Evolutionary conservation across 2,329 filamentous ascomycete genomes (phyloP).

Genomic region (Aaosphaeria arxii): DNA sequence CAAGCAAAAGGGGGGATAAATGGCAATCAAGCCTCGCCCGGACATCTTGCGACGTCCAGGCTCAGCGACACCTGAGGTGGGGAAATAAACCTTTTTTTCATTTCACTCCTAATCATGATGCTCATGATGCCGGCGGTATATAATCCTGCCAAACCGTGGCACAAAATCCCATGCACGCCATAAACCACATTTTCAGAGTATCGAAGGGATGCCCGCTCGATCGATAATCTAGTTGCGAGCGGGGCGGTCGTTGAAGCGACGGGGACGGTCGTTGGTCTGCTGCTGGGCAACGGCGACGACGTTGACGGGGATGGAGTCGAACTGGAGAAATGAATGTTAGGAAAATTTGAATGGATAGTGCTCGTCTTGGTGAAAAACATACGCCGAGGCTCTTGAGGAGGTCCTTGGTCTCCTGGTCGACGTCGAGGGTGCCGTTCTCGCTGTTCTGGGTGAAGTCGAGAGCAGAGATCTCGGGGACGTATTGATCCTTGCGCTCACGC

Average conservation of each 20-base stretch:
- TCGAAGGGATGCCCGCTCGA: constrained; percentile 44
- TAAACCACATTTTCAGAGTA: constrained; percentile 25
- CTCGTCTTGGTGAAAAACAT: constrained; percentile 56
- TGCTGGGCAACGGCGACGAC: constrained; percentile 86
- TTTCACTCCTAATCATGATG: constrained; percentile 52
- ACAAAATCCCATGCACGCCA: constrained; percentile 80
- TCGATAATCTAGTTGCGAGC: constrained; percentile 39
- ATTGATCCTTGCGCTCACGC: constrained; percentile 99
- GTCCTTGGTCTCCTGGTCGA: constrained; percentile 98
- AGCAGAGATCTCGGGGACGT: constrained; percentile 97
- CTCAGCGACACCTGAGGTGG: constrained; percentile 82
- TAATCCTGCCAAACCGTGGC: constrained; percentile 89
- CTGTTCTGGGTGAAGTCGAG: constrained; percentile 95
- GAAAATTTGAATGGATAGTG: neutral
- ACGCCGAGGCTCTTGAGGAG: constrained; percentile 99
- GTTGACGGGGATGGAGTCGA: constrained; percentile 97
- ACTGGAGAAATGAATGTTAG: constrained; percentile 53
- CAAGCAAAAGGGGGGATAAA: constrained; percentile 12
- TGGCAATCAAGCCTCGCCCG: constrained; percentile 93
- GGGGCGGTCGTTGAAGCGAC: constrained; percentile 67
- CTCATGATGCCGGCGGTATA: constrained; percentile 65
- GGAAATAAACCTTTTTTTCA: constrained; percentile 37
- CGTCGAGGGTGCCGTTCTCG: constrained; percentile 90
- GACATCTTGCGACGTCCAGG: constrained; percentile 48
- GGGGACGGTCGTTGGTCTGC: constrained; percentile 77